These are phyloP conservation scores for Calonectria crousiana DNA, from an alignment of 2,329 filamentous ascomycete species.

Conservation along the genomic window DNA sequence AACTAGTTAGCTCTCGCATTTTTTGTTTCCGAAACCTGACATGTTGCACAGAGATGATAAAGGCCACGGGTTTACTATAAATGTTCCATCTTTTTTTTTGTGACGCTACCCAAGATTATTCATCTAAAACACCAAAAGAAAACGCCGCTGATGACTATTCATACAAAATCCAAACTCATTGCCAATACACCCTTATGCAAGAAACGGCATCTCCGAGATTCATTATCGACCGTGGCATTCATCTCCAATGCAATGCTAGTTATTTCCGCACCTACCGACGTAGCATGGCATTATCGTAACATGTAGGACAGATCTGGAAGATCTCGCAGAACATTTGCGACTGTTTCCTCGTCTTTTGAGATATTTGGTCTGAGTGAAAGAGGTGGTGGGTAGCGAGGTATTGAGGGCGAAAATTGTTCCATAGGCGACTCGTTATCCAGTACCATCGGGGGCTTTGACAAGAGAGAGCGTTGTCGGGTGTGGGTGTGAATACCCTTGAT, in stretches of 20 bases:
- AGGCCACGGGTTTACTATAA: background rate
- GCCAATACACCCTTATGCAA: conserved; percentile 10
- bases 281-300: conserved; percentile 49
- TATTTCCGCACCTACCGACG: conserved; percentile 16
- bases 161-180: background rate
- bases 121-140: conserved; percentile 1
- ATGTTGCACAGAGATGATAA: background rate
- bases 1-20: background rate
- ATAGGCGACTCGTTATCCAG: conserved; percentile 11
- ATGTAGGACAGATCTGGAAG: conserved; percentile 62
- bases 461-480: conserved; percentile 14
- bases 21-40: no score
- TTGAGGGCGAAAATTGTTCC: conserved; percentile 18
- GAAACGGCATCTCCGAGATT: conserved; percentile 12
- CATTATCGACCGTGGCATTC: conserved; percentile 17
- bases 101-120: background rate
- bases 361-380: conserved; percentile 10
- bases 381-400: conserved; percentile 13
- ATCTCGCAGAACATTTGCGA: conserved; percentile 50
- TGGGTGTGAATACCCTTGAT: conserved; percentile 17
- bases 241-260: background rate
- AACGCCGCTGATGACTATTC: conserved; percentile 17
- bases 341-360: conserved; percentile 47
- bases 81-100: background rate
- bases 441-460: conserved; percentile 20